These are phyloP conservation scores for Quercus gilva DNA, from an alignment of 306 rosid genomes.

Conservation along the genomic window DNA sequence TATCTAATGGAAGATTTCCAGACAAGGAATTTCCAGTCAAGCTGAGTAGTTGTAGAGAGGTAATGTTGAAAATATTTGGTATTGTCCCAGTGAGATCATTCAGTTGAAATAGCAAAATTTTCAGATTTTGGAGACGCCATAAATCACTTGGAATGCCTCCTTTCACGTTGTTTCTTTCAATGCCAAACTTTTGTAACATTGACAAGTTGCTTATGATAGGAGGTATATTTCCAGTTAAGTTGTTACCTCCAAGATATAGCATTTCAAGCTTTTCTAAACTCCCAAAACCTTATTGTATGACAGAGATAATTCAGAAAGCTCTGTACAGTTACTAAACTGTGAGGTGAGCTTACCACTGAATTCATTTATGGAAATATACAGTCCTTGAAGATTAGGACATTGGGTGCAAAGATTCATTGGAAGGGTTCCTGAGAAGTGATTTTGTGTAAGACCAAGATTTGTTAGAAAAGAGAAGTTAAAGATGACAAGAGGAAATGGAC, in stretches of 20 bases:
- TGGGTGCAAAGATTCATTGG: background rate
- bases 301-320: background rate
- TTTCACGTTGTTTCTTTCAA: background rate
- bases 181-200: background rate
- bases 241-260: background rate
- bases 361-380: background rate
- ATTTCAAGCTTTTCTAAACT: background rate
- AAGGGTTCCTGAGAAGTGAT: background rate
- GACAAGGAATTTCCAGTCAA: background rate
- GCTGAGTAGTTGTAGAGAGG: background rate
- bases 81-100: background rate
- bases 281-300: background rate
- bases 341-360: background rate
- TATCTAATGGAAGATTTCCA: background rate
- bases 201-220: background rate
- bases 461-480: background rate
- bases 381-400: background rate
- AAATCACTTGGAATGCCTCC: background rate
- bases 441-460: accelerated
- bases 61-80: background rate
- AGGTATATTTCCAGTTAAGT: background rate
- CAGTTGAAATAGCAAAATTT: background rate
- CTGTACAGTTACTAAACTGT: background rate
- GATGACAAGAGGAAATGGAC: background rate
- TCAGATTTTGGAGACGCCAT: background rate